Evolutionary conservation across 371 early-diverging fungal species (phyloP).

Genomic region (Mortierella sp.): DNA sequence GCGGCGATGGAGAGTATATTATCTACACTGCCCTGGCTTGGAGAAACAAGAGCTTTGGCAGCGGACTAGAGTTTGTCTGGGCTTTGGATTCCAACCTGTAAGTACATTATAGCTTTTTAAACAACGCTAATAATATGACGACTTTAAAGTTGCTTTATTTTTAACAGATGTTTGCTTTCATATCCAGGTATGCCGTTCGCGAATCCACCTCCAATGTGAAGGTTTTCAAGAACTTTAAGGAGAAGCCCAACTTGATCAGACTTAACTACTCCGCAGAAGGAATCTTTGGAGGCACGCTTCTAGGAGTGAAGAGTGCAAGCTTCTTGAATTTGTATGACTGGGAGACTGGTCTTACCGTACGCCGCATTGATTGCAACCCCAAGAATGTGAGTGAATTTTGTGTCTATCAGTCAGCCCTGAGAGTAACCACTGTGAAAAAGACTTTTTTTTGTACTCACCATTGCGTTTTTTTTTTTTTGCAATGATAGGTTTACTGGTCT

Average conservation of each 20-base stretch:
- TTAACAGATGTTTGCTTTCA: not conserved
- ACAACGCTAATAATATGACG: too few species aligned
- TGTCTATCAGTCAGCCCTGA: not conserved
- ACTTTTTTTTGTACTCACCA: not conserved
- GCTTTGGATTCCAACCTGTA: slow-evolving; percentile 93
- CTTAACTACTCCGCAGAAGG: slow-evolving; percentile 90
- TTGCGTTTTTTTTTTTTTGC: not conserved
- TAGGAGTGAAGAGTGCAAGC: slow-evolving; percentile 87
- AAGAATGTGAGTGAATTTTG: slow-evolving; percentile 68
- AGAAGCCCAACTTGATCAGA: slow-evolving; percentile 75
- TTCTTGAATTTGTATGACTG: slow-evolving; percentile 97
- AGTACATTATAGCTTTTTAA: slow-evolving; percentile 14
- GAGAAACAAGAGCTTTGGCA: slow-evolving; percentile 99
- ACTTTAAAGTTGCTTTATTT: too few species aligned
- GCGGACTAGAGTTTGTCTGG: slow-evolving; percentile 97
- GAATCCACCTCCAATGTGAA: slow-evolving; percentile 89
- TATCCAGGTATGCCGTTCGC: slow-evolving; percentile 89
- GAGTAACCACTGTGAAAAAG: not conserved
- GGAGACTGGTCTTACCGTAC: slow-evolving; percentile 91
- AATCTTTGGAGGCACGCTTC: slow-evolving; percentile 93
- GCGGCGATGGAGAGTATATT: slow-evolving; percentile 99
- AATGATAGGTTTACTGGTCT: slow-evolving; percentile 84
- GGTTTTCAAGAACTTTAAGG: slow-evolving; percentile 94
- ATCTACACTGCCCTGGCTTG: slow-evolving; percentile 99
- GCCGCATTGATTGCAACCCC: slow-evolving; percentile 94